Percentiles rank a stretch among this genome's conserved stretches.
Conservation (phyloP, 2,329 filamentous ascomycete species). For the Beauveria australis region DNA sequence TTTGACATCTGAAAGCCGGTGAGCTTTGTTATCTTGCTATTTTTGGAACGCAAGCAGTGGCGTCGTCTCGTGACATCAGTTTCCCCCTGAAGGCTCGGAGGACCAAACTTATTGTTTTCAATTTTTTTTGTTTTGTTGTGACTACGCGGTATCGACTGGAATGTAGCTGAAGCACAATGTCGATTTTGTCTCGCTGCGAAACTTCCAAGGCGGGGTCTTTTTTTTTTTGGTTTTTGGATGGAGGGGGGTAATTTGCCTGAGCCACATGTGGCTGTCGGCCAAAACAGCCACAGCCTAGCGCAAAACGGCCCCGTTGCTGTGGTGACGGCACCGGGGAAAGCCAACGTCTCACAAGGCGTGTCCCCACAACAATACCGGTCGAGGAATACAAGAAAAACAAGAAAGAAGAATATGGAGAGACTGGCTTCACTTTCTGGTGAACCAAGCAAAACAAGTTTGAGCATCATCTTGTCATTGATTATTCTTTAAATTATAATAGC, state of each 20-base stretch:
- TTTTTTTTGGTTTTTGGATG: neutral
- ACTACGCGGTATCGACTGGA: neutral
- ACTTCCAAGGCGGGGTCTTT: neutral
- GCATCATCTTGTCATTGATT: no score
- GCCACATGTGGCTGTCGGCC: neutral
- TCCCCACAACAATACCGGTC: slow-evolving; percentile 14
- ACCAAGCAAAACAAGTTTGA: no score
- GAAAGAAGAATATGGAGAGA: no score
- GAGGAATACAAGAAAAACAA: no score
- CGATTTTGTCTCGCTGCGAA: neutral
- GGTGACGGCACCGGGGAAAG: slow-evolving; percentile 11
- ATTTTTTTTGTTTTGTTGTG: neutral
- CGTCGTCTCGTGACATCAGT: neutral
- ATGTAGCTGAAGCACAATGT: slow-evolving; percentile 5
- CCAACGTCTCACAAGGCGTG: neutral
- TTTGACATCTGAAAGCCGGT: slow-evolving; percentile 13
- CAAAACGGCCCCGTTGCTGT: slow-evolving; percentile 15
- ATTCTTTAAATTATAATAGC: no score
- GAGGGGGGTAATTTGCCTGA: no score
- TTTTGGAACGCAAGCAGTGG: neutral
- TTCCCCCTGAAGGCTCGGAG: neutral
- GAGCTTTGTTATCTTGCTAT: neutral
- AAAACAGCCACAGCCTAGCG: neutral
- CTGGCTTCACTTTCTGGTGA: no score
- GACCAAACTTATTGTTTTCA: neutral